Percentiles rank a stretch among this genome's conserved stretches.
phyloP scores from a whole-genome alignment of 2,329 filamentous ascomycete genomes.

The Purpureocillium takamizusanense region DNA sequence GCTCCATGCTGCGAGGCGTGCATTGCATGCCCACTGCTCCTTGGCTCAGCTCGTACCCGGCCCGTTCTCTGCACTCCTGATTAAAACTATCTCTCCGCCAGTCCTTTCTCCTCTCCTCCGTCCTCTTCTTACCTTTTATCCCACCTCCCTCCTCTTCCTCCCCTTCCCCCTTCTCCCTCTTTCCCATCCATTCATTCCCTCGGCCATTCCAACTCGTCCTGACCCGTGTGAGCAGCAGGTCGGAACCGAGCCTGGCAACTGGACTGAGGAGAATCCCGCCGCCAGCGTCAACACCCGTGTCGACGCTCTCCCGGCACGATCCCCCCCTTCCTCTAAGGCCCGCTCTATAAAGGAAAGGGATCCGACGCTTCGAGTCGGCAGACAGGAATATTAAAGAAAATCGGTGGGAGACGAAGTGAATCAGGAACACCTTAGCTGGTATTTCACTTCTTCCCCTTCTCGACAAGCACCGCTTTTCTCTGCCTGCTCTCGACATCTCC shows the following conservation, averaged over 20 bases:
- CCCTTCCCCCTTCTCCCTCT: constrained; percentile 26
- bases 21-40: no score
- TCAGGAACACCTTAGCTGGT: constrained; percentile 29
- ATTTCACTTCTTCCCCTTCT: constrained; percentile 22
- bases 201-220: constrained; percentile 40
- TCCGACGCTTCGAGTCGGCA: constrained; percentile 16
- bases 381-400: constrained; percentile 9
- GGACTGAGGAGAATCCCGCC: constrained; percentile 25
- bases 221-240: constrained; percentile 26
- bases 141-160: constrained; percentile 20
- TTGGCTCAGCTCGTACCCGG: constrained; percentile 1
- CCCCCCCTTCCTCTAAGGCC: constrained; percentile 11
- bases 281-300: constrained; percentile 8
- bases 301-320: constrained; percentile 10
- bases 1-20: no score
- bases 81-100: constrained; percentile 40
- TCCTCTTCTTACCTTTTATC: constrained; percentile 42
- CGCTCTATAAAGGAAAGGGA: constrained; percentile 17
- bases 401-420: constrained; percentile 19
- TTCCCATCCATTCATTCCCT: constrained; percentile 45
- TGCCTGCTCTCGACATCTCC: constrained; percentile 10
- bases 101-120: constrained; percentile 45
- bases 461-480: constrained; percentile 6
- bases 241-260: constrained; percentile 18
- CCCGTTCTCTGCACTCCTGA: constrained; percentile 3